phyloP scores from a whole-genome alignment of 139 green algal species.

The Chlamydomonas sp. region DNA sequence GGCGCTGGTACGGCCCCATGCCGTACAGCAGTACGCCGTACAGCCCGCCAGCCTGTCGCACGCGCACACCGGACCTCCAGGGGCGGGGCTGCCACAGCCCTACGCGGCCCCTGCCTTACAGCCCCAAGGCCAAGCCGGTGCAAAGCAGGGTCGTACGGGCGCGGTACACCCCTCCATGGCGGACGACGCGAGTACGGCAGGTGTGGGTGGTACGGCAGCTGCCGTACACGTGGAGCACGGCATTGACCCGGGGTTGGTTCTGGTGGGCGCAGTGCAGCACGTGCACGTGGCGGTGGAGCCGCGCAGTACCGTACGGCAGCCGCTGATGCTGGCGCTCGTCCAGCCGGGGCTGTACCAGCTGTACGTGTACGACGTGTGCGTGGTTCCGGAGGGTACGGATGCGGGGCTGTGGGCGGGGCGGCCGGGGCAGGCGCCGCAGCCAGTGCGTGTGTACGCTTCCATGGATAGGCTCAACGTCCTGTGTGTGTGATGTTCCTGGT shows the following conservation, averaged over 20 bases:
- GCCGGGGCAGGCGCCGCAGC: neutral
- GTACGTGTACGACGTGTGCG: constrained; percentile 18
- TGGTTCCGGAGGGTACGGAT: constrained; percentile 1
- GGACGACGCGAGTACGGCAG: no score
- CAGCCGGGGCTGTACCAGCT: constrained; percentile 47
- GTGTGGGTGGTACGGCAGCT: neutral
- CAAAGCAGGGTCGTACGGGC: no score
- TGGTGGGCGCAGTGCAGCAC: constrained; percentile 29
- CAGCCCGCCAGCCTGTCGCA: no score
- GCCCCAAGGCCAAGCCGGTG: no score
- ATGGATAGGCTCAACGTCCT: constrained; percentile 20
- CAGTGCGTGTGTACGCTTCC: constrained; percentile 12
- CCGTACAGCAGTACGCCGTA: no score
- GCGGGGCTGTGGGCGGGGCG: neutral
- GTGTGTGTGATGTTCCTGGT: neutral
- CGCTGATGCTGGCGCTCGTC: constrained; percentile 12
- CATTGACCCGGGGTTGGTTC: constrained; percentile 32
- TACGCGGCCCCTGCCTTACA: no score
- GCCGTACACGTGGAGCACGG: neutral
- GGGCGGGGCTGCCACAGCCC: no score
- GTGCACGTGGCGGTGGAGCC: constrained; percentile 16
- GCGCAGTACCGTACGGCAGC: neutral
- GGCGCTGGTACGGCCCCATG: no score
- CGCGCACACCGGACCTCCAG: no score
- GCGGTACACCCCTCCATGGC: no score